Percentiles rank a stretch among this genome's conserved stretches.
These are phyloP conservation scores for Calonectria pteridis DNA, from an alignment of 2,329 filamentous ascomycete genomes.

Conservation along the genomic window DNA sequence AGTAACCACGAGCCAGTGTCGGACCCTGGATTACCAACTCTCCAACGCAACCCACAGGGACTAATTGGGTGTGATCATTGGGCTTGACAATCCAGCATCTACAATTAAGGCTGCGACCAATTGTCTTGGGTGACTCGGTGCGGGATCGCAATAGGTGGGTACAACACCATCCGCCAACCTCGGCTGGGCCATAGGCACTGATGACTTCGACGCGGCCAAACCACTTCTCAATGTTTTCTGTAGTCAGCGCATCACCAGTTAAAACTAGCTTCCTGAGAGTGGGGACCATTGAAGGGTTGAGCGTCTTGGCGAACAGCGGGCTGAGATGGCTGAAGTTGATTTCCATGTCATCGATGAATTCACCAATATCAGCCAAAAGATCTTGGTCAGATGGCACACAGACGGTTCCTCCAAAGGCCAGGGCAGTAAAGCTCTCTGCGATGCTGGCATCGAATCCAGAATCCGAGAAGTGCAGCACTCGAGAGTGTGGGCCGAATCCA, in stretches of 20 bases:
- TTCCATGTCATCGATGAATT: not conserved
- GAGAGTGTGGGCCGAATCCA: not conserved
- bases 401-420: not conserved
- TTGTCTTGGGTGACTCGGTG: not conserved
- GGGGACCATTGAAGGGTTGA: not conserved
- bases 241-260: slow-evolving; percentile 10
- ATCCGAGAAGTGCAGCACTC: slow-evolving; percentile 1
- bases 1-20: not conserved
- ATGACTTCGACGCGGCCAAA: not conserved
- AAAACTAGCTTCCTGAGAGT: slow-evolving; percentile 4
- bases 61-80: not conserved
- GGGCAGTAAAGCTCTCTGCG: not conserved
- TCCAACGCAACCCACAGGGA: not conserved
- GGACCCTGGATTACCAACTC: not conserved
- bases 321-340: not conserved
- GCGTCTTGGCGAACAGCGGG: slow-evolving; percentile 14
- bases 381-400: not conserved
- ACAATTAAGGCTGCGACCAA: slow-evolving; percentile 46
- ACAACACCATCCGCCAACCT: not conserved
- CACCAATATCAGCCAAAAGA: slow-evolving; percentile 14
- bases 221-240: slow-evolving; percentile 11
- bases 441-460: not conserved
- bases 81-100: slow-evolving; percentile 17
- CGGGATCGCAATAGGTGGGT: not conserved
- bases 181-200: not conserved